Evolutionary conservation across 2,329 filamentous ascomycete genomes (phyloP), one percentile per base, ranked within the genome.

Genomic region (Periconia digitata): DNA sequence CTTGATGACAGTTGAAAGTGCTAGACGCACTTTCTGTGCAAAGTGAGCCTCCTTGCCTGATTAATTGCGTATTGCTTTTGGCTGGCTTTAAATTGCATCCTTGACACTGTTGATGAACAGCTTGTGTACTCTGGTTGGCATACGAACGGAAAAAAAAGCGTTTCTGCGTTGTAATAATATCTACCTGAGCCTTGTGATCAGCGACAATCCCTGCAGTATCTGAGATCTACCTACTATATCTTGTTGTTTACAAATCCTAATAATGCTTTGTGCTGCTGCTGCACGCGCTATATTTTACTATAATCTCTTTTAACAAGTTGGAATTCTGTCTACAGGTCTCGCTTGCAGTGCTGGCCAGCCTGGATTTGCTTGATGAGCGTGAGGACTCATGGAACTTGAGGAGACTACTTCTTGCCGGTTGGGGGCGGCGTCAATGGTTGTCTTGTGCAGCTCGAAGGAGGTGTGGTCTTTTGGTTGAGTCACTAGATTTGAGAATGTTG

Each of bases 121-220:
- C 24, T 59, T 47, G 36, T 58, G 54, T 52, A 59, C 36, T 15
- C 17, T 37, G 6, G 43, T 54, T 23, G 50, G 53, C 50, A 54
- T 58, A 18, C 55, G 53, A 47, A 58, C 42, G 16, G 46, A 36
- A 40, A 59, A 40, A 43, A 23, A 23, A 29, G 43, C 4, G 13
- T 44, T 8, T 46, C 44, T 44, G 6, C 34, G 45, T 51, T 21
- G 40, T 55, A 59, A 40, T 57, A 44, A 51, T 57, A 55, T 32
- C 56, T 56, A 39, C 27, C 12, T 17, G n/a, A 44, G 34, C 38
- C n/a, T 27, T 27, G 36, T 17, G 24, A 23, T 53, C 43, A 55
- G 40, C 44, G 18, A 24, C 21, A 6, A 35, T 24, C 21, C 24
- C 35, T 37, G n/a, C 20, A n/a, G 13, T 22, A 29, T 43, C 42